Evolutionary conservation across 129 eudicot species (phyloP), one percentile per base, ranked within the genome.

Genomic region (Helianthus tuberosus): DNA sequence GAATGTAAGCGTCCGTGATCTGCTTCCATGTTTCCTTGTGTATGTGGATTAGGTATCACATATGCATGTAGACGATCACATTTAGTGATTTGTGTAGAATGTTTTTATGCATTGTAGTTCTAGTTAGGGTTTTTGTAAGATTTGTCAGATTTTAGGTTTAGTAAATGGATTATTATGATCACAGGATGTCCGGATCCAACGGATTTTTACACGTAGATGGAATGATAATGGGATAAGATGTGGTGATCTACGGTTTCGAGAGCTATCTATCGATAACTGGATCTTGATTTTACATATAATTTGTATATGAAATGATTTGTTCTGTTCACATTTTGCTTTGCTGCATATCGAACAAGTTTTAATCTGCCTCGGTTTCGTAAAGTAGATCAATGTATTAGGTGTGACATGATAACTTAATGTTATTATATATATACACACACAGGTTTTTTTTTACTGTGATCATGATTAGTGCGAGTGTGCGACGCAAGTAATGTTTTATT

Each of bases 231-330:
- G 58, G 58, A 6, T 15, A 1, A n/a, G 58, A 52, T 50, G 55
- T 64, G 53, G 25, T 43, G 16, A 25, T 25, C 1, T 46, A 17
- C 50, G 75, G 63, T 68, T 68, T 75, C 25, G 61, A 32, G 58
- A 76, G 43, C 52, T 64, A n/a, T n/a, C n/a, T n/a, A n/a, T n/a
- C n/a, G n/a, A n/a, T n/a, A n/a, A n/a, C n/a, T n/a, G n/a, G n/a
- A n/a, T n/a, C n/a, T n/a, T n/a, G n/a, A n/a, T n/a, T n/a, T n/a
- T n/a, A n/a, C n/a, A n/a, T n/a, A n/a, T 36, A 51, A 13, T 20
- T 53, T 75, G 7, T 49, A 17, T 53, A 53, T 53, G 5, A 35
- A 68, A 77, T 68, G 81, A 47, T 58, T 35, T n/a, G n/a, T 12
- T 68, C 80, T 1, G 29, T 38, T 57, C 11, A 55, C 61, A 36